These are phyloP conservation scores for Fusarium udum DNA, from an alignment of 2,329 filamentous ascomycete species.

Conservation along the genomic window DNA sequence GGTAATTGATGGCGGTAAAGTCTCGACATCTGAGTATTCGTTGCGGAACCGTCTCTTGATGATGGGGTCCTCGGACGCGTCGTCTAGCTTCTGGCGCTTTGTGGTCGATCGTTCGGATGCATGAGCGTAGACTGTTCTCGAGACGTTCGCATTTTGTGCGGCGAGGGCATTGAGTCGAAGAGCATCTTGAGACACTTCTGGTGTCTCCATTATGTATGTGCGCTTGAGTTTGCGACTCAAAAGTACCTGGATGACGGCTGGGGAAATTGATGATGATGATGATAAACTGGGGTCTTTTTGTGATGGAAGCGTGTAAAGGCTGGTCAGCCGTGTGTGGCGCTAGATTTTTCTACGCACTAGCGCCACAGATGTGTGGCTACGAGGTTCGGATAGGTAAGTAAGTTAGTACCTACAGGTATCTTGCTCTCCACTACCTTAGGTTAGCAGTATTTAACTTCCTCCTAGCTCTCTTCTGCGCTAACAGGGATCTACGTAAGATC, in stretches of 20 bases:
- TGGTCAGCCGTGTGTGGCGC: constrained; percentile 47
- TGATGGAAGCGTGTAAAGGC: constrained; percentile 36
- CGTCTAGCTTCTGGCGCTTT: constrained; percentile 54
- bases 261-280: constrained; percentile 30
- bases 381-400: not conserved
- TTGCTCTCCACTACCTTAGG: not conserved
- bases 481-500: constrained; percentile 8
- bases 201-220: constrained; percentile 47
- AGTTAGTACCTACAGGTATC: not conserved
- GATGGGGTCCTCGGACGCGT: constrained; percentile 47
- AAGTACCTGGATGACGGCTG: constrained; percentile 8
- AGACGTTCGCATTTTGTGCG: constrained; percentile 48
- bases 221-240: constrained; percentile 6
- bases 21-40: constrained; percentile 82
- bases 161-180: constrained; percentile 49
- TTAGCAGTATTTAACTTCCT: not conserved
- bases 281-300: constrained; percentile 23
- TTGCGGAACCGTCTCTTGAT: constrained; percentile 64
- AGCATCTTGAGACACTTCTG: constrained; percentile 46
- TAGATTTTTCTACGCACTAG: not conserved
- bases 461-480: not conserved
- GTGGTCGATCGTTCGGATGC: constrained; percentile 36
- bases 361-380: constrained; percentile 34
- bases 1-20: constrained; percentile 79
- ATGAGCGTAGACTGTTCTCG: constrained; percentile 47